Evolutionary conservation across 495 filamentous ascomycete genomes (phyloP).

Genomic region (Aspergillus indologenus): DNA sequence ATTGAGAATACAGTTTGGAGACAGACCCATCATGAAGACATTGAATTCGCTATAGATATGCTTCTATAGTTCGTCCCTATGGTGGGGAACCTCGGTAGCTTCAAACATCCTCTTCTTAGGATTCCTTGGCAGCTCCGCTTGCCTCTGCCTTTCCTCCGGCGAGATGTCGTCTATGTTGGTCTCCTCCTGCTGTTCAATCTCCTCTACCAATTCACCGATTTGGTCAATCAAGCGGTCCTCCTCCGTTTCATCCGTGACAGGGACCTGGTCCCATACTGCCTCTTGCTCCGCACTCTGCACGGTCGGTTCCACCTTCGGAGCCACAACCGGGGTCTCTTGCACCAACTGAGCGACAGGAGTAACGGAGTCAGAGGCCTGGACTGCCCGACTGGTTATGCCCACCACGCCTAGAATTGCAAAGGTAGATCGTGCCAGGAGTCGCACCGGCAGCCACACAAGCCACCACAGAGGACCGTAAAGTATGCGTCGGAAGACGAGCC

Average conservation of each 20-base stretch:
- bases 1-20: no score
- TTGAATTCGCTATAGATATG: conserved; percentile 7
- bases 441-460: conserved; percentile 77
- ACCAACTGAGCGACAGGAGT: conserved; percentile 1
- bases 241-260: conserved; percentile 23
- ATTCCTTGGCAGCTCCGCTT: conserved; percentile 55
- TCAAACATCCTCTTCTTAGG: conserved; percentile 87
- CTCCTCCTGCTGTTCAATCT: conserved; percentile 38
- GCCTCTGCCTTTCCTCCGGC: conserved; percentile 40
- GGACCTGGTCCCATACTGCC: conserved; percentile 26
- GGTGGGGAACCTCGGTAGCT: conserved; percentile 39
- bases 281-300: conserved; percentile 19
- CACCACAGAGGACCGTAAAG: conserved; percentile 90
- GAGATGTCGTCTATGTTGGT: conserved; percentile 32
- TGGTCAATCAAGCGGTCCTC: conserved; percentile 49
- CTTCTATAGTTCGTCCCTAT: conserved; percentile 54
- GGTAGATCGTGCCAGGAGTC: conserved; percentile 50
- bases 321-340: conserved; percentile 17
- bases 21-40: conserved; percentile 13
- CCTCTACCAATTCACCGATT: conserved; percentile 54
- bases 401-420: conserved; percentile 43
- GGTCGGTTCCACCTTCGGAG: conserved; percentile 16
- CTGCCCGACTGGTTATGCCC: conserved; percentile 34
- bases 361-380: conserved; percentile 28
- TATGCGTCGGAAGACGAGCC: conserved; percentile 80